Evolutionary conservation across 192 early-diverging fungal species (phyloP).

Genomic region (Podila clonocystis): DNA sequence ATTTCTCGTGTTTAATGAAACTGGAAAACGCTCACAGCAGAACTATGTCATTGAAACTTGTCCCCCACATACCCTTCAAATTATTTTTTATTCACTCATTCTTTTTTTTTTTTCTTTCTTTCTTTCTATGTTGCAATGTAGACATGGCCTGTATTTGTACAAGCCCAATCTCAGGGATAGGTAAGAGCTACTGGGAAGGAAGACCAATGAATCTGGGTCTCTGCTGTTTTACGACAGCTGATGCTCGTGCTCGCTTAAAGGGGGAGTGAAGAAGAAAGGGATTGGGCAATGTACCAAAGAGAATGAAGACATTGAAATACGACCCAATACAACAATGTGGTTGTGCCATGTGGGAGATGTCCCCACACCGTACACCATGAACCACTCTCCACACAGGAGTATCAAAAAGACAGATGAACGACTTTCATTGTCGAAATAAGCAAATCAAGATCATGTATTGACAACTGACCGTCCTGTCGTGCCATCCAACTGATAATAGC

Average conservation of each 20-base stretch:
- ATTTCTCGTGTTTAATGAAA: background rate
- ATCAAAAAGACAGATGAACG: background rate
- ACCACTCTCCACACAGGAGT: too few species aligned
- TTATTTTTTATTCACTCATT: background rate
- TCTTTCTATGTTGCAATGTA: background rate
- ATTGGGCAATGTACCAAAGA: too few species aligned
- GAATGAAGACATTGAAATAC: too few species aligned
- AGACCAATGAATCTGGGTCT: background rate
- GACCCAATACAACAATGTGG: too few species aligned
- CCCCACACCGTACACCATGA: too few species aligned
- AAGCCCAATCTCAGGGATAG: slow-evolving; percentile 48
- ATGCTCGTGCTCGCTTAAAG: too few species aligned
- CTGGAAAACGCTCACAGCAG: background rate
- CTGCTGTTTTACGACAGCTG: too few species aligned
- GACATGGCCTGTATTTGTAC: slow-evolving; percentile 46
- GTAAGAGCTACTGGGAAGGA: slow-evolving; percentile 8
- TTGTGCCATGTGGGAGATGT: too few species aligned
- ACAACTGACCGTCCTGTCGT: background rate
- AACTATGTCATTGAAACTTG: too few species aligned
- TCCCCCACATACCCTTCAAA: background rate
- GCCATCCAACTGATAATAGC: slow-evolving; percentile 37
- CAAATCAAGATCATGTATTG: background rate
- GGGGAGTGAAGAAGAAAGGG: too few species aligned
- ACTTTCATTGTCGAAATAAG: too few species aligned
- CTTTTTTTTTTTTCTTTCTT: background rate